A percentile compares a stretch with the other conserved stretches of the same genome.
phyloP scores from a whole-genome alignment of 2,329 filamentous ascomycete species.

The Sporothrix phasma region DNA sequence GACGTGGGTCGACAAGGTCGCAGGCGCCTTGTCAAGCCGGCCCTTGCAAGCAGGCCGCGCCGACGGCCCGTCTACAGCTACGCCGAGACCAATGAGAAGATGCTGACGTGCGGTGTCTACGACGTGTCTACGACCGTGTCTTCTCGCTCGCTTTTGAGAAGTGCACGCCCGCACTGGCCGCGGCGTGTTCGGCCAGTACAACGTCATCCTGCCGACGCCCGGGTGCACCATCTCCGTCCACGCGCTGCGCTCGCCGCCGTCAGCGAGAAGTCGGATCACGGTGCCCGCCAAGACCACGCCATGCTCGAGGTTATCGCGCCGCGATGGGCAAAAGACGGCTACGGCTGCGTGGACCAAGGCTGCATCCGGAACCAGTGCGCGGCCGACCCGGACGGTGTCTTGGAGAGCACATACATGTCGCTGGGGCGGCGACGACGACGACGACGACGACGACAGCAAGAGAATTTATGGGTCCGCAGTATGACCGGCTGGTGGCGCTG shows the following conservation, averaged over 20 bases:
- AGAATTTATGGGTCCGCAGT: conserved; percentile 16
- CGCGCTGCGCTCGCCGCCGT: background rate
- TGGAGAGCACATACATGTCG: background rate
- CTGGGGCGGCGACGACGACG: background rate
- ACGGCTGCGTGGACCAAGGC: background rate
- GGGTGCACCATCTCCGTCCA: background rate
- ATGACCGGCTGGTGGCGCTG: background rate
- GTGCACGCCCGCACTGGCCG: background rate
- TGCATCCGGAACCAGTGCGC: background rate
- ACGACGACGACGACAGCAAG: conserved; percentile 9
- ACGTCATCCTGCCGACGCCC: background rate
- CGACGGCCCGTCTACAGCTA: background rate
- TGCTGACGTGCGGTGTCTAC: background rate
- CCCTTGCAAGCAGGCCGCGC: background rate
- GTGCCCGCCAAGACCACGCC: background rate
- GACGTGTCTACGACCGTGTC: background rate
- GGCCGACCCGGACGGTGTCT: background rate
- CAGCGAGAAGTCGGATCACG: background rate
- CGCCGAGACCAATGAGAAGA: background rate
- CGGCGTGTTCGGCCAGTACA: background rate
- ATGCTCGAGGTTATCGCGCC: conserved; percentile 1
- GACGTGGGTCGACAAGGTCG: conserved; percentile 4
- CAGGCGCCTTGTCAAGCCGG: background rate
- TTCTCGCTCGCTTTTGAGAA: background rate
- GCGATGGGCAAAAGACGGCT: background rate